These are phyloP conservation scores for Senna siamea DNA, from an alignment of 306 rosid species.

Conservation along the genomic window DNA sequence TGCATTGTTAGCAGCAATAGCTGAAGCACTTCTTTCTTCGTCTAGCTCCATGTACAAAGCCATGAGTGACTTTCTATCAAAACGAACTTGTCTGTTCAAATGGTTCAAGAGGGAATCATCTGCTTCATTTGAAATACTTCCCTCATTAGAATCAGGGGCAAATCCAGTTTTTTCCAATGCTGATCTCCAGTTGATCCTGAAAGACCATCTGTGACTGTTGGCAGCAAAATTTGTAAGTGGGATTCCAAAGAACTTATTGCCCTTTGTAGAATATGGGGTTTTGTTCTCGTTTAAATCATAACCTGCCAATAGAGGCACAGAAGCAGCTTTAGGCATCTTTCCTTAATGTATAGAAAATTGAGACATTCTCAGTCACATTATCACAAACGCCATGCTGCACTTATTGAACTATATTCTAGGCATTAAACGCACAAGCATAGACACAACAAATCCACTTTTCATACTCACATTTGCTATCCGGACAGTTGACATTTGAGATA, in stretches of 20 bases:
- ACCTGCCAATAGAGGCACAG: slow-evolving; percentile 47
- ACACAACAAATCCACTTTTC: background rate
- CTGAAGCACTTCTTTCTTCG: slow-evolving; percentile 93
- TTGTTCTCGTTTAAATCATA: slow-evolving; percentile 50
- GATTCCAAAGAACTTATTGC: slow-evolving; percentile 66
- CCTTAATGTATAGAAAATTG: slow-evolving; percentile 50
- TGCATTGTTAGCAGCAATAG: slow-evolving; percentile 89
- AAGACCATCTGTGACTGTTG: slow-evolving; percentile 69
- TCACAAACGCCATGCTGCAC: background rate
- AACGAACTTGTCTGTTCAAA: slow-evolving; percentile 67
- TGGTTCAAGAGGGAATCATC: slow-evolving; percentile 54
- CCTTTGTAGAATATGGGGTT: background rate
- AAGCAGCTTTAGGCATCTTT: slow-evolving; percentile 56
- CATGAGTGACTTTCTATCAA: slow-evolving; percentile 80
- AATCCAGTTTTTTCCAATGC: slow-evolving; percentile 59
- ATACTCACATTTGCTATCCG: slow-evolving; percentile 40
- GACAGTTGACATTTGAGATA: background rate
- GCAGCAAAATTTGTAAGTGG: slow-evolving; percentile 68
- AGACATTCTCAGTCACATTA: background rate
- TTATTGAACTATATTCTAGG: background rate
- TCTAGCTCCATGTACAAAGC: slow-evolving; percentile 88
- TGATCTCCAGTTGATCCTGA: slow-evolving; percentile 55
- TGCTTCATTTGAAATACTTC: slow-evolving; percentile 39
- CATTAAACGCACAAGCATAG: background rate
- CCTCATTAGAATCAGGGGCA: slow-evolving; percentile 51